Evolutionary conservation across 441 rosid genomes (phyloP), one percentile per base, ranked within the genome.

Genomic region (Pelargonium cotyledonis): DNA sequence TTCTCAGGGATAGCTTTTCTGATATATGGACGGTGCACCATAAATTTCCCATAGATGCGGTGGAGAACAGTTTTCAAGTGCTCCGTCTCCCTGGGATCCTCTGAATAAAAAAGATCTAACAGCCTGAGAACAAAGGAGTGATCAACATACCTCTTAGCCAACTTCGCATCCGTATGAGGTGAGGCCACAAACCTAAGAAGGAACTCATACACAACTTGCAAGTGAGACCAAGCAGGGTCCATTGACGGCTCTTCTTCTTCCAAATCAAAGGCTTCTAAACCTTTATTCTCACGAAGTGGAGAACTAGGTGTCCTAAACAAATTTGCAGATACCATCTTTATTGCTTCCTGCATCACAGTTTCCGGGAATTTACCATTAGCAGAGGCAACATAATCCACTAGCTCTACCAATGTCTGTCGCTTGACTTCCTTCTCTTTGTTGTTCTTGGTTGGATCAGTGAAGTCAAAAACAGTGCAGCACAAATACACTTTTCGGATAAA

Each of bases 21-120:
- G 68, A 91, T 91, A 81, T 83, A 91, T 23, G 97, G 96, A 46
- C 97, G 84, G 77, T 91, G 92, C 76, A 87, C 97, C 97, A 90
- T 90, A 75, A 90, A 90, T 79, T 91, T 91, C 68, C 95, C 97
- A 29, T 91, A 91, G 78, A 87, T 79, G 0, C 97, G 95, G 61
- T 91, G 97, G 15, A 91, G 80, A 46, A 89, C 85, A 0, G 91
- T 91, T 79, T 91, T 91, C 58, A 86, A 72, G 75, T 83, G 81
- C 60, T 86, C 91, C 68, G 88, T 81, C 75, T 86, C 88, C 63
- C 89, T 75, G 5, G 83, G 89, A 60, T 85, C 89, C 73, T 85
- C 89, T 0, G 89, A 85, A 69, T 84, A 89, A 76, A 91, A 88
- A 69, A 91, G 86, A 78, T 91, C 97, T 16, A 91, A 80, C 76